Conservation (phyloP, 2,329 filamentous ascomycete species). For the Neofusicoccum parvum region DNA sequence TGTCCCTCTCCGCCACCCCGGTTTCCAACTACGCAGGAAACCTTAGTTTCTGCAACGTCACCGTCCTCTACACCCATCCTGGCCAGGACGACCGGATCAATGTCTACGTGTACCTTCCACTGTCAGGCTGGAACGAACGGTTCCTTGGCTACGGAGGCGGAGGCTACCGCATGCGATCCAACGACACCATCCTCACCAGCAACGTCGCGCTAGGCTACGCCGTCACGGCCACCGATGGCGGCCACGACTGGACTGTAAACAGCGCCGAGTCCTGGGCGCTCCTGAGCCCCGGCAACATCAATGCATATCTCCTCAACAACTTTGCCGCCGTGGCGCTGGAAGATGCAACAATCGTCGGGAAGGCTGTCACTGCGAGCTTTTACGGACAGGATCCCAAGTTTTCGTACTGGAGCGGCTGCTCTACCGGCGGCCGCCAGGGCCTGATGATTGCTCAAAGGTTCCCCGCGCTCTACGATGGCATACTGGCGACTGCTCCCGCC, state of each 20-base stretch:
- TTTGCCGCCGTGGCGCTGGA: constrained; percentile 15
- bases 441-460: constrained; percentile 42
- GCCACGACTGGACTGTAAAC: constrained; percentile 1
- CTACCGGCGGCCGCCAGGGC: constrained; percentile 42
- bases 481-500: constrained; percentile 43
- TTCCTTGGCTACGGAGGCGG: constrained; percentile 28
- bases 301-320: constrained; percentile 15
- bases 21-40: neutral
- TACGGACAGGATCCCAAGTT: constrained; percentile 30
- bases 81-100: constrained; percentile 38
- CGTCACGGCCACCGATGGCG: constrained; percentile 6
- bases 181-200: neutral
- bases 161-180: constrained; percentile 22
- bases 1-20: constrained; percentile 7
- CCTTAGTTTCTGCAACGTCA: constrained; percentile 38
- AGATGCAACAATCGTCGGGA: constrained; percentile 24
- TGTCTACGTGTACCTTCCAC: constrained; percentile 37
- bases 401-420: constrained; percentile 44
- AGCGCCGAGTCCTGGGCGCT: constrained; percentile 23
- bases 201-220: neutral
- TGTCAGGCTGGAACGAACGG: constrained; percentile 28
- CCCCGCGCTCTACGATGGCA: constrained; percentile 43
- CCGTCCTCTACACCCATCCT: constrained; percentile 42
- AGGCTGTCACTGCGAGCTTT: constrained; percentile 20
- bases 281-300: constrained; percentile 18